phyloP scores from a whole-genome alignment of 2,329 filamentous ascomycete genomes.

The Claviceps sorghi region DNA sequence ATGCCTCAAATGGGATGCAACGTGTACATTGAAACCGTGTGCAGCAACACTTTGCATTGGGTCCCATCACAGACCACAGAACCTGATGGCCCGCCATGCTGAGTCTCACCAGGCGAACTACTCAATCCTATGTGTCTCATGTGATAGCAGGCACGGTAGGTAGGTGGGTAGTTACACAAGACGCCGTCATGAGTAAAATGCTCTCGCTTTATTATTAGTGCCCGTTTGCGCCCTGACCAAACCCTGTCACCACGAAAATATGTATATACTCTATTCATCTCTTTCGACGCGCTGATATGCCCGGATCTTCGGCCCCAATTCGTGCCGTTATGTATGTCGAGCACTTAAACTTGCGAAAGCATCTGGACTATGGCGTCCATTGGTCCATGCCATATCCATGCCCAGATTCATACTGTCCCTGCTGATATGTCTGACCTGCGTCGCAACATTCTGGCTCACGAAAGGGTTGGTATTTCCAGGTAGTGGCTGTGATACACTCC shows the following conservation, averaged over 20 bases:
- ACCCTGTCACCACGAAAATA: background rate
- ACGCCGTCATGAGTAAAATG: background rate
- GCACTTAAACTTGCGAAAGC: conserved; percentile 65
- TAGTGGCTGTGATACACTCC: conserved; percentile 20
- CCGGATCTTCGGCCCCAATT: background rate
- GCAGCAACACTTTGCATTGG: background rate
- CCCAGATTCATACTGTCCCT: conserved; percentile 58
- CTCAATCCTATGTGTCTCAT: background rate
- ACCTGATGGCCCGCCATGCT: background rate
- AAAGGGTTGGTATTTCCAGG: conserved; percentile 45
- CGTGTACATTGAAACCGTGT: no score
- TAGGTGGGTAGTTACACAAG: background rate
- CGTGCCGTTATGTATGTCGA: conserved; percentile 27
- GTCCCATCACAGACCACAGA: background rate
- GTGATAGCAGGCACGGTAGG: background rate
- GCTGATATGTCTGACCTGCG: conserved; percentile 27
- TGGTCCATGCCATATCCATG: conserved; percentile 48
- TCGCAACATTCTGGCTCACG: conserved; percentile 19
- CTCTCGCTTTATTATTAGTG: background rate
- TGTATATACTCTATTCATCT: background rate
- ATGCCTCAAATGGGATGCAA: no score
- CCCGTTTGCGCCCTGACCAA: background rate
- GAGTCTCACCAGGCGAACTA: background rate
- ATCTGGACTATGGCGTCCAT: conserved; percentile 64
- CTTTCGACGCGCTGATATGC: background rate